These are phyloP conservation scores for Thielaviopsis musarum DNA, from an alignment of 2,329 filamentous ascomycete genomes.

Conservation along the genomic window DNA sequence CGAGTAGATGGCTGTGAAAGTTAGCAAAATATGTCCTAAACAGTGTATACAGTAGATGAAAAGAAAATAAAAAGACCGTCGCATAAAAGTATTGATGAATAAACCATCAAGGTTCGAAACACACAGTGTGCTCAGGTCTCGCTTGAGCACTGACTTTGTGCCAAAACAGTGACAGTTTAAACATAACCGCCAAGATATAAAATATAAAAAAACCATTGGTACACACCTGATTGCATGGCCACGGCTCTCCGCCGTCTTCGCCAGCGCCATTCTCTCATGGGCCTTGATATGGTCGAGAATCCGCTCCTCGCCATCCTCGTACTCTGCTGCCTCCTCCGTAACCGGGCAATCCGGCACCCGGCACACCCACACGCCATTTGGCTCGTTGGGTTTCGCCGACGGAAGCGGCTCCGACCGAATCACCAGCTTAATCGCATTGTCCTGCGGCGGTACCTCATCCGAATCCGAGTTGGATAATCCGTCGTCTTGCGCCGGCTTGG, in stretches of 20 bases:
- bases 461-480: neutral
- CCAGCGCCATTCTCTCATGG: neutral
- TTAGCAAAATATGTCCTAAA: neutral
- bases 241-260: neutral
- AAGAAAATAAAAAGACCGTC: no score
- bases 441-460: neutral
- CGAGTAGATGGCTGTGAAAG: neutral
- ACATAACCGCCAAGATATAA: neutral
- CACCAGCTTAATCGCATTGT: slow-evolving; percentile 19
- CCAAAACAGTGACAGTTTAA: no score
- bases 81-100: neutral
- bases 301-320: slow-evolving; percentile 33
- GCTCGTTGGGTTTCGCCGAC: slow-evolving; percentile 32
- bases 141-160: neutral
- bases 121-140: neutral
- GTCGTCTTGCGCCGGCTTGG: neutral
- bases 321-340: slow-evolving; percentile 45
- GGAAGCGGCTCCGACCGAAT: slow-evolving; percentile 34
- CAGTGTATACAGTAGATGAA: no score
- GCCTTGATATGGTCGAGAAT: slow-evolving; percentile 40
- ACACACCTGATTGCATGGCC: neutral
- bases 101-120: no score
- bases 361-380: slow-evolving; percentile 50
- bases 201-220: neutral
- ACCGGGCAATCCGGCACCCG: slow-evolving; percentile 47